These are phyloP conservation scores for Fusarium sp. DNA, from an alignment of 2,329 filamentous ascomycete species.

Conservation along the genomic window DNA sequence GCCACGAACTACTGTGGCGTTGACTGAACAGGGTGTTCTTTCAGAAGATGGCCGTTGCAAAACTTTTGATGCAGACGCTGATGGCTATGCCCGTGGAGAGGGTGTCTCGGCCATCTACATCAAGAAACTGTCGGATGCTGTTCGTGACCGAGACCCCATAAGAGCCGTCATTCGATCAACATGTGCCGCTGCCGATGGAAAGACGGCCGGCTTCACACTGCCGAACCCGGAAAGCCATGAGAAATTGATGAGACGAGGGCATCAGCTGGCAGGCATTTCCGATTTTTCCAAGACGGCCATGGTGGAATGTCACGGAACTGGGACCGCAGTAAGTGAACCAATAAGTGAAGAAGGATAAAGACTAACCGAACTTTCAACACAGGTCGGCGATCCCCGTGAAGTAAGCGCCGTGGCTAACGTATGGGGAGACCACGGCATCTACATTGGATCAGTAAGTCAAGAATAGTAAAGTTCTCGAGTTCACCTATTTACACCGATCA, in stretches of 20 bases:
- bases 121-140: constrained; percentile 14
- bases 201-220: constrained; percentile 9
- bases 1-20: constrained; percentile 13
- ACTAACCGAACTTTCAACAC: constrained; percentile 1
- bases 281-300: constrained; percentile 16
- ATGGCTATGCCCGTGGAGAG: constrained; percentile 18
- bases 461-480: constrained; percentile 2
- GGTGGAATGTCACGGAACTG: constrained; percentile 13
- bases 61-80: constrained; percentile 16
- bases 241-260: constrained; percentile 16
- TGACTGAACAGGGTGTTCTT: constrained; percentile 17
- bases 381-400: constrained; percentile 17
- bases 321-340: constrained; percentile 10
- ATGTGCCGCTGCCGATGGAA: constrained; percentile 13
- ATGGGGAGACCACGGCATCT: constrained; percentile 12
- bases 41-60: constrained; percentile 15
- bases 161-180: constrained; percentile 18
- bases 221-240: constrained; percentile 15
- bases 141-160: constrained; percentile 15
- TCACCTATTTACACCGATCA: constrained; percentile 1
- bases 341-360: neutral
- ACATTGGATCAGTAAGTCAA: constrained; percentile 14
- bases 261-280: constrained; percentile 9
- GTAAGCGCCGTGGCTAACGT: constrained; percentile 14
- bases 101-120: constrained; percentile 17